Evolutionary conservation across 352 stramenopile genomes (phyloP).

Genomic region (Aphanomyces astaci): DNA sequence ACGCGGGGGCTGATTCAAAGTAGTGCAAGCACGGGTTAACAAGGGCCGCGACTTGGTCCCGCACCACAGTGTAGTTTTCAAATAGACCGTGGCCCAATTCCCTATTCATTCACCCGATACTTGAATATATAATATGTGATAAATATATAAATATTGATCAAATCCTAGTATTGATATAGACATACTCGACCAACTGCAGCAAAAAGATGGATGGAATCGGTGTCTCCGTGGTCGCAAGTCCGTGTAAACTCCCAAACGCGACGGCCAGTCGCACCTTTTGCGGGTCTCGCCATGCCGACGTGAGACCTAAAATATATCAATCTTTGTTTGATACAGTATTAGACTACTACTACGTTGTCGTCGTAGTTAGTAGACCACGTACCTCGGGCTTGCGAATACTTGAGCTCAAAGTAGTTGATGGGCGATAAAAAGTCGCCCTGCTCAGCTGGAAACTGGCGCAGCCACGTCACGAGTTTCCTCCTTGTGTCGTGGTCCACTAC

Average conservation of each 20-base stretch:
- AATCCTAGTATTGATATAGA: no score
- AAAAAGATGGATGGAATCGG: neutral
- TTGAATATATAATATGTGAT: neutral
- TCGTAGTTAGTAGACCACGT: no score
- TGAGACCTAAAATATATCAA: no score
- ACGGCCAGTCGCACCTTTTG: slow-evolving; percentile 5
- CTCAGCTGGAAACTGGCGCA: neutral
- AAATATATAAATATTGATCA: neutral
- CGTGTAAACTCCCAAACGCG: neutral
- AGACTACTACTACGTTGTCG: no score
- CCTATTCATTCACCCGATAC: neutral
- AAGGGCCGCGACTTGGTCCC: neutral
- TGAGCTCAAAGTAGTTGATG: slow-evolving; percentile 15
- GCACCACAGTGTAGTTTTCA: neutral
- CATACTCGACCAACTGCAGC: slow-evolving; percentile 1
- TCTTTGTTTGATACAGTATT: no score
- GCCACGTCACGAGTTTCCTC: neutral
- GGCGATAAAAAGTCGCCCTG: slow-evolving; percentile 8
- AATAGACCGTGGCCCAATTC: neutral
- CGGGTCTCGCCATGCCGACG: neutral
- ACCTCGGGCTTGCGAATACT: slow-evolving; percentile 9
- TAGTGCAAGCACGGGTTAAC: slow-evolving; percentile 9
- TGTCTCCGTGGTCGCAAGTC: neutral
- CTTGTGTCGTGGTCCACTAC: neutral
- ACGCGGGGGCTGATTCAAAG: neutral